Evolutionary conservation across 495 filamentous ascomycete species (phyloP).

Genomic region (Annulohypoxylon moriforme): DNA sequence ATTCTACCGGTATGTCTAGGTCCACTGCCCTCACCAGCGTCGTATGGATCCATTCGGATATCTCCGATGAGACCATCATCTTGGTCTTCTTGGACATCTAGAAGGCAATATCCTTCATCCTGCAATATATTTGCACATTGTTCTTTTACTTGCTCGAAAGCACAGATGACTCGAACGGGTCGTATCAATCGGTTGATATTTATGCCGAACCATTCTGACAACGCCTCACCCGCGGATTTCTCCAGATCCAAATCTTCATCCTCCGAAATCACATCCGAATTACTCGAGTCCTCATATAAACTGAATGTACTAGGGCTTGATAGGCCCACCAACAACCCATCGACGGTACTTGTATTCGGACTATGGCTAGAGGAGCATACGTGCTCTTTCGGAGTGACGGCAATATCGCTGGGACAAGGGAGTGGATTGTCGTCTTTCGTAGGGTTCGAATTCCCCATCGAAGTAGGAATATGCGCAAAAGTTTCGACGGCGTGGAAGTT

Average conservation of each 20-base stretch:
- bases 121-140: constrained; percentile 19
- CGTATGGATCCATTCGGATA: constrained; percentile 10
- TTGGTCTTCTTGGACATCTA: neutral
- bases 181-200: constrained; percentile 16
- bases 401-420: neutral
- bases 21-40: constrained; percentile 9
- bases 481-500: neutral
- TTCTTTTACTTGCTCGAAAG: constrained; percentile 14
- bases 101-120: constrained; percentile 17
- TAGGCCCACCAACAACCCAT: neutral
- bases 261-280: neutral
- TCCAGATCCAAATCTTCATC: constrained; percentile 26
- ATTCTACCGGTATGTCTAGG: neutral
- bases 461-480: neutral
- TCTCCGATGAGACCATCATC: neutral
- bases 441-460: neutral
- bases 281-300: neutral
- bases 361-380: neutral
- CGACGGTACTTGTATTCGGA: neutral
- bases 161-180: constrained; percentile 12
- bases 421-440: neutral
- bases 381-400: neutral
- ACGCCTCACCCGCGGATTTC: constrained; percentile 14
- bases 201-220: constrained; percentile 27
- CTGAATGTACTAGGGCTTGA: neutral